Conservation (phyloP, 140 eudicot genomes). For the Ambrosia hybrid region DNA sequence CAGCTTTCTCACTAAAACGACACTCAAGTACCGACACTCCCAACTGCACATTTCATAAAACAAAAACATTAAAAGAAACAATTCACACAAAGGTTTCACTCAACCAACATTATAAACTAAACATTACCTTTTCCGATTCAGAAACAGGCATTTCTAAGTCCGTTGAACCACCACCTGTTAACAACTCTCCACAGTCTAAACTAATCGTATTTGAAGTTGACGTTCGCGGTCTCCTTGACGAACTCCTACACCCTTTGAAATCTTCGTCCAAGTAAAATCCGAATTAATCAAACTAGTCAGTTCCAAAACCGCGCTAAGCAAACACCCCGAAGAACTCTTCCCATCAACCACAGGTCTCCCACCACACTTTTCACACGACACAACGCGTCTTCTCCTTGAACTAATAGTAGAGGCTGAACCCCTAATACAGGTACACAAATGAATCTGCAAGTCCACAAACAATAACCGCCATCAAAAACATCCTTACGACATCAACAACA, state of each 20-base stretch:
- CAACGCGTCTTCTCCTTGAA: slow-evolving; percentile 34
- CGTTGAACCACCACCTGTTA: slow-evolving; percentile 9
- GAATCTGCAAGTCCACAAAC: slow-evolving; percentile 45
- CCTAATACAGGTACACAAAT: slow-evolving; percentile 42
- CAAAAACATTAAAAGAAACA: slow-evolving; percentile 3
- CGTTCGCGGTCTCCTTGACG: slow-evolving; percentile 40
- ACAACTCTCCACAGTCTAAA: slow-evolving; percentile 14
- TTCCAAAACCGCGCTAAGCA: slow-evolving; percentile 37
- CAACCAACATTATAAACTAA: background rate
- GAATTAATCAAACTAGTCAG: slow-evolving; percentile 36
- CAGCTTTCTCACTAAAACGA: slow-evolving; percentile 41
- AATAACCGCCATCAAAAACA: slow-evolving; percentile 31
- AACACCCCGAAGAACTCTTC: slow-evolving; percentile 22
- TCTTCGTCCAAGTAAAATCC: slow-evolving; percentile 40
- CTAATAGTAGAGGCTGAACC: slow-evolving; percentile 37
- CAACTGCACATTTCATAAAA: slow-evolving; percentile 27
- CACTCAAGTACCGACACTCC: slow-evolving; percentile 40
- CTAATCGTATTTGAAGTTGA: slow-evolving; percentile 14
- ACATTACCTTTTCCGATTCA: slow-evolving; percentile 49
- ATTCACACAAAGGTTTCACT: background rate
- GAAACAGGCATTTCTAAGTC: slow-evolving; percentile 45
- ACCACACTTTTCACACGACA: slow-evolving; percentile 41
- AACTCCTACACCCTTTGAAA: slow-evolving; percentile 44
- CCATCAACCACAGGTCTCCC: slow-evolving; percentile 32
- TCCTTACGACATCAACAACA: background rate